A percentile compares a stretch with the other conserved stretches of the same genome.
phyloP scores from a whole-genome alignment of 2,329 filamentous ascomycete species.

The Phaeosphaeriaceae sp. region DNA sequence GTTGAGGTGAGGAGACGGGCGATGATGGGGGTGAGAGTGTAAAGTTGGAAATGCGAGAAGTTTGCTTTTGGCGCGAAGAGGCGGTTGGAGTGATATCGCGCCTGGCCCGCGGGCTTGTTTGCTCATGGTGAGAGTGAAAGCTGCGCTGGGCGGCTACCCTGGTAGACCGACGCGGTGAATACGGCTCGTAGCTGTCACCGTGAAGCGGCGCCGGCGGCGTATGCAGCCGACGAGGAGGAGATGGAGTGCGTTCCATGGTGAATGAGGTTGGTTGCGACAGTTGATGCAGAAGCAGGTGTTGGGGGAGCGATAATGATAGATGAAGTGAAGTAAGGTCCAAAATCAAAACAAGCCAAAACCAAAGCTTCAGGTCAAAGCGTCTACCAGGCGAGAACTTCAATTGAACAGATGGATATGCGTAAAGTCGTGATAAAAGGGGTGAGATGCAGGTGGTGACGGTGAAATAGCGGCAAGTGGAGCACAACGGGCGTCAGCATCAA shows the following conservation, averaged over 20 bases:
- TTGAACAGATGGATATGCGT: constrained; percentile 11
- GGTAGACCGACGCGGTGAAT: constrained; percentile 69
- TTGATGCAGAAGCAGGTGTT: background rate
- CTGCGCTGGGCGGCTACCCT: constrained; percentile 65
- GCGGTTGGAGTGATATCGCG: constrained; percentile 41
- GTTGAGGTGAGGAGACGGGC: constrained; percentile 44
- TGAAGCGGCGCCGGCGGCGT: constrained; percentile 73
- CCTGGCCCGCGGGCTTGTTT: constrained; percentile 29
- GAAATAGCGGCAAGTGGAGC: constrained; percentile 18
- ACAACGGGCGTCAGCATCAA: constrained; percentile 20
- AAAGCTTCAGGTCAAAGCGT: constrained; percentile 15
- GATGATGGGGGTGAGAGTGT: constrained; percentile 53
- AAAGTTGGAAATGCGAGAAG: constrained; percentile 55
- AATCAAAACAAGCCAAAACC: constrained; percentile 33
- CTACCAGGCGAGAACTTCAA: constrained; percentile 9
- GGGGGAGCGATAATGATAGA: constrained; percentile 10
- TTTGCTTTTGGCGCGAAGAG: constrained; percentile 26
- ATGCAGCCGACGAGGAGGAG: constrained; percentile 63
- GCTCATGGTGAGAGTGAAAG: constrained; percentile 34
- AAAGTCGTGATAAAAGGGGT: constrained; percentile 7
- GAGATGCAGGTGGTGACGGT: constrained; percentile 21
- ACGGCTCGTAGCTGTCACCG: constrained; percentile 76
- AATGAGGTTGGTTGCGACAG: background rate
- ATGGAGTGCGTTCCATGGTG: constrained; percentile 62
- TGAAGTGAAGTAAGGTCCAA: constrained; percentile 24